phyloP scores from a whole-genome alignment of 176 grass and related monocot species.

The Miscanthus lutarioriparius region DNA sequence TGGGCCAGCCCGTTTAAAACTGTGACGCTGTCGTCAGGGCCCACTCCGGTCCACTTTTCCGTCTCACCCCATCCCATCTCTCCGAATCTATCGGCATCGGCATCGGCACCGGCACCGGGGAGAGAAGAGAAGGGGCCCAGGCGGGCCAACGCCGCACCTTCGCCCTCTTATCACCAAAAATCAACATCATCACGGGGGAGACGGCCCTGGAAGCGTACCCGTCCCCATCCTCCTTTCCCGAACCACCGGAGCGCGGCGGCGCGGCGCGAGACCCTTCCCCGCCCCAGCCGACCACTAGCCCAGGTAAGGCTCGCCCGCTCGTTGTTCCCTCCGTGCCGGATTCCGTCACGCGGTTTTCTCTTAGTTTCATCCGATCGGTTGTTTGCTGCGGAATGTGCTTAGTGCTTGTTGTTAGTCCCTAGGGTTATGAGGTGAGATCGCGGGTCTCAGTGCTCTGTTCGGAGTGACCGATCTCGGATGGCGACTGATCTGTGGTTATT shows the following conservation, averaged over 20 bases:
- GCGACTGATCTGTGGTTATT: neutral
- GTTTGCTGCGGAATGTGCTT: neutral
- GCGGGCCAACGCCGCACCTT: neutral
- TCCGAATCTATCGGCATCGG: neutral
- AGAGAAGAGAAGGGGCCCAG: neutral
- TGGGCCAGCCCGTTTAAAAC: neutral
- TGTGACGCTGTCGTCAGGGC: neutral
- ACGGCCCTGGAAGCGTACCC: neutral
- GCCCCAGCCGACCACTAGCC: neutral
- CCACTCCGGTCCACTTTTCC: neutral
- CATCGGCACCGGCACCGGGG: neutral
- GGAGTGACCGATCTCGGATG: neutral
- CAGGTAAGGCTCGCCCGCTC: neutral
- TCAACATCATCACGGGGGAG: neutral
- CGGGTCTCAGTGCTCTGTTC: neutral
- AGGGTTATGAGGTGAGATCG: too few relatives aligned
- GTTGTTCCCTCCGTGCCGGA: neutral
- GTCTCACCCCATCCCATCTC: neutral
- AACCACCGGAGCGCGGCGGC: conserved; percentile 13
- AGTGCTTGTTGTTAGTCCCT: neutral
- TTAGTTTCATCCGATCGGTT: neutral
- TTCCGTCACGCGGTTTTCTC: neutral
- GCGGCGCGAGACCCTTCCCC: neutral
- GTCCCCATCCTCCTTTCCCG: neutral
- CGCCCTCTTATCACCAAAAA: neutral